These are phyloP conservation scores for Trematosphaeria pertusa DNA, from an alignment of 2,329 filamentous ascomycete genomes.

Conservation along the genomic window DNA sequence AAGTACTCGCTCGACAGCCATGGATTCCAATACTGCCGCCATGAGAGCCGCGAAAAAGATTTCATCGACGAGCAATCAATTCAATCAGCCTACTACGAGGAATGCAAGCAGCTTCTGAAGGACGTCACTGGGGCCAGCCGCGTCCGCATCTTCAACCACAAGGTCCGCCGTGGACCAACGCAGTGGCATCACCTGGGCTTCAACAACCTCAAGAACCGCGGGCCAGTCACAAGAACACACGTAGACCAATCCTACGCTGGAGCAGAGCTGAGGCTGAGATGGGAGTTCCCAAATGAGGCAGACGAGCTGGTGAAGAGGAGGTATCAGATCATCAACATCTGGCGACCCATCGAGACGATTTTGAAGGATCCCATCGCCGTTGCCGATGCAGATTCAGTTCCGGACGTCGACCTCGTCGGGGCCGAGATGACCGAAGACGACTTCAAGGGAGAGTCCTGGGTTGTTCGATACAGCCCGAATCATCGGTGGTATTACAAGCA, in stretches of 20 bases:
- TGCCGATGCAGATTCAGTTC: constrained; percentile 29
- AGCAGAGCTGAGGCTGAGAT: constrained; percentile 24
- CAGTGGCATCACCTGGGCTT: constrained; percentile 39
- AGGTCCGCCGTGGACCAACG: constrained; percentile 55
- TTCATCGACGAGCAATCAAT: constrained; percentile 27
- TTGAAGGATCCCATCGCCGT: constrained; percentile 37
- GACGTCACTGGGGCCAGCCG: constrained; percentile 61
- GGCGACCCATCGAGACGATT: constrained; percentile 35
- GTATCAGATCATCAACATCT: constrained; percentile 40
- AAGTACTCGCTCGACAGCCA: constrained; percentile 25
- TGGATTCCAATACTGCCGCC: constrained; percentile 29
- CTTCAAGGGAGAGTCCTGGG: constrained; percentile 29
- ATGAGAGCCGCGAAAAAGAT: constrained; percentile 24
- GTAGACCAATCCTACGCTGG: constrained; percentile 53
- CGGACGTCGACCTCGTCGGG: constrained; percentile 29
- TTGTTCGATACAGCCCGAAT: constrained; percentile 25
- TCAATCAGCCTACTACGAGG: constrained; percentile 22
- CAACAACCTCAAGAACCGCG: constrained; percentile 40
- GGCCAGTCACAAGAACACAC: constrained; percentile 59
- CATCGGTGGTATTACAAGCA: constrained; percentile 33
- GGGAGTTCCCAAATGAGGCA: constrained; percentile 25
- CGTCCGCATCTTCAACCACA: constrained; percentile 69
- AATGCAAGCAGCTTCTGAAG: constrained; percentile 37
- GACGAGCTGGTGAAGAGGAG: constrained; percentile 30
- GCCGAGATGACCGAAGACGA: constrained; percentile 29